phyloP scores from a whole-genome alignment of 495 filamentous ascomycete species.

The Trichoderma virens region DNA sequence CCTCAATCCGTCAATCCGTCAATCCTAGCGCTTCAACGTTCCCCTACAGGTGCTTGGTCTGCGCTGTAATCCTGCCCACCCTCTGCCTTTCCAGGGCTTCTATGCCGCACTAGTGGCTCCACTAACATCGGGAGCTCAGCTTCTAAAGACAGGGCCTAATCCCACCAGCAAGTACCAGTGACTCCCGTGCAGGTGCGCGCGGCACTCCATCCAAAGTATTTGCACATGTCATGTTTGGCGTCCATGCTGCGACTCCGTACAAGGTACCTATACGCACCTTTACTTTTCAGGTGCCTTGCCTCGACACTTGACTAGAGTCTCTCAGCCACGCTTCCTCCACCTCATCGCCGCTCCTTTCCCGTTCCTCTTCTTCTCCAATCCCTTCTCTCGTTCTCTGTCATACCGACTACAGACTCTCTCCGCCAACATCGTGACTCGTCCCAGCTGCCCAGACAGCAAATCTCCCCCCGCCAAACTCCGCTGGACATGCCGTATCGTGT shows the following conservation, averaged over 20 bases:
- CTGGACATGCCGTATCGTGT: not conserved
- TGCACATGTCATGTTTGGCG: not conserved
- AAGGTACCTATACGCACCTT: not conserved
- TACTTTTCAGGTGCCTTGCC: not conserved
- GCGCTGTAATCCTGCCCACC: too few relatives aligned
- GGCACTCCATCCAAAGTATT: not conserved
- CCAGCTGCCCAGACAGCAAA: too few relatives aligned
- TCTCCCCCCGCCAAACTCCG: not conserved
- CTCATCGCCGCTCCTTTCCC: not conserved
- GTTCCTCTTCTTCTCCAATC: not conserved
- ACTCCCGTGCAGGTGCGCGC: not conserved
- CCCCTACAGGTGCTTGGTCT: too few relatives aligned
- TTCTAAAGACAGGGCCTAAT: not conserved
- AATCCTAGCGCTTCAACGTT: too few relatives aligned
- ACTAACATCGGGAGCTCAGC: constrained; percentile 1
- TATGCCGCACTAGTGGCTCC: not conserved
- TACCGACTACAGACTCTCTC: not conserved
- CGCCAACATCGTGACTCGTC: too few relatives aligned
- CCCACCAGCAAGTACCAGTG: not conserved
- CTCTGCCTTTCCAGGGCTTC: not conserved
- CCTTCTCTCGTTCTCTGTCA: not conserved
- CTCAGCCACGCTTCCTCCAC: constrained; percentile 3
- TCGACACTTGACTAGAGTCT: not conserved
- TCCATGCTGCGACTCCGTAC: not conserved
- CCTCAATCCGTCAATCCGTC: too few relatives aligned